phyloP scores from a whole-genome alignment of 2,329 filamentous ascomycete species.

The Trichophyton simii region DNA sequence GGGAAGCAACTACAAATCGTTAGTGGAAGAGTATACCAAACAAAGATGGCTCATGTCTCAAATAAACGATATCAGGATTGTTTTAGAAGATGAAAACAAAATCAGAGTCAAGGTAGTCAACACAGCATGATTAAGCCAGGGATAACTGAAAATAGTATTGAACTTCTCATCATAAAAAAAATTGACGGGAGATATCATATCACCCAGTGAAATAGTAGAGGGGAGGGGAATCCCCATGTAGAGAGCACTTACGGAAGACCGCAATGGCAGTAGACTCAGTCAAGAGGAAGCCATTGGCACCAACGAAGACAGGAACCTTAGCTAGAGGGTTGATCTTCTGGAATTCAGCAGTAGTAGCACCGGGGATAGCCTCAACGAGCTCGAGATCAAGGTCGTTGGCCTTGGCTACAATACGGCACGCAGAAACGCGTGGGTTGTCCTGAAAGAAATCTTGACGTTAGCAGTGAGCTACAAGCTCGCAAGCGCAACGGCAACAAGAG shows the following conservation, averaged over 20 bases:
- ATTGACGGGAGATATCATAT: neutral
- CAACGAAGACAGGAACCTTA: conserved; percentile 87
- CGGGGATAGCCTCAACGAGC: conserved; percentile 57
- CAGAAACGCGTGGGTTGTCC: conserved; percentile 81
- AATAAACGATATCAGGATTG: neutral
- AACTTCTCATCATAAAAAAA: conserved; percentile 57
- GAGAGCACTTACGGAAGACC: conserved; percentile 73
- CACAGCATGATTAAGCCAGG: conserved; percentile 83
- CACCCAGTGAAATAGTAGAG: conserved; percentile 10
- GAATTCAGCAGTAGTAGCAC: conserved; percentile 61
- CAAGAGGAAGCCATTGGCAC: conserved; percentile 79
- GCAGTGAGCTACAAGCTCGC: neutral
- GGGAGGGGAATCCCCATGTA: conserved; percentile 13
- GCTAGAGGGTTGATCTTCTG: conserved; percentile 72
- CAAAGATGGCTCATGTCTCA: conserved; percentile 10
- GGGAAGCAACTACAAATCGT: conserved; percentile 69
- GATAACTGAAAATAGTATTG: conserved; percentile 75
- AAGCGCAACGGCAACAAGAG: neutral
- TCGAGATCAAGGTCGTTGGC: conserved; percentile 91
- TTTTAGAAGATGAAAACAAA: conserved; percentile 34
- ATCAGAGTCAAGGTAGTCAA: conserved; percentile 71
- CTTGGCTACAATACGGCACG: conserved; percentile 88
- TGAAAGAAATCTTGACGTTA: conserved; percentile 28
- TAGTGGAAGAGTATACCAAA: neutral
- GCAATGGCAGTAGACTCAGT: conserved; percentile 88